A percentile compares a stretch with the other conserved stretches of the same genome.
Conservation (phyloP, 768 basidiomycete genomes). For the Serendipita sp. region DNA sequence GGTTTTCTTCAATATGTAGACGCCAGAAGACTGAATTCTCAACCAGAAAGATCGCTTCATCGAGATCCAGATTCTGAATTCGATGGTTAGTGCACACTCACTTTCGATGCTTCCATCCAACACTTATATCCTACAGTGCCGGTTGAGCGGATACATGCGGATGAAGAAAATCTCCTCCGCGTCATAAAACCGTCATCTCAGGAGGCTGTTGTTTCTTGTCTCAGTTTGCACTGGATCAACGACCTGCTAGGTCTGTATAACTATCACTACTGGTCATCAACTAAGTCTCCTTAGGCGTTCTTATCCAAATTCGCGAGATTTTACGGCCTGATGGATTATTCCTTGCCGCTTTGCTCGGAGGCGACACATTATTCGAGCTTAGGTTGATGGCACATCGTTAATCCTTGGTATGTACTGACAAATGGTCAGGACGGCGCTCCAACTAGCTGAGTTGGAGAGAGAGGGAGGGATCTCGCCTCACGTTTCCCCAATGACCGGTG, state of each 20-base stretch:
- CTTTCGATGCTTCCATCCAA: slow-evolving; percentile 1
- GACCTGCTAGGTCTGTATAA: slow-evolving; percentile 67
- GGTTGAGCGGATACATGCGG: slow-evolving; percentile 59
- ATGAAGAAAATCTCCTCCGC: slow-evolving; percentile 68
- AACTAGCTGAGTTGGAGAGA: slow-evolving; percentile 84
- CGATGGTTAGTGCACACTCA: slow-evolving; percentile 38
- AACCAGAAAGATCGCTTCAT: slow-evolving; percentile 49
- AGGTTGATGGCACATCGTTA: slow-evolving; percentile 29
- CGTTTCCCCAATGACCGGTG: slow-evolving; percentile 95
- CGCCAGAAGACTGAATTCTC: background rate
- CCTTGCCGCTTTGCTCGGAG: slow-evolving; percentile 86
- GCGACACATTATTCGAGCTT: slow-evolving; percentile 90
- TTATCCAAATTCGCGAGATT: slow-evolving; percentile 75
- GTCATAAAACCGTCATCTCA: slow-evolving; percentile 56
- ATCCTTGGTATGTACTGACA: slow-evolving; percentile 2
- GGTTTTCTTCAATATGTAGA: slow-evolving; percentile 11
- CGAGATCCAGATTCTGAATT: slow-evolving; percentile 69
- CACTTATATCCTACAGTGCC: slow-evolving; percentile 36
- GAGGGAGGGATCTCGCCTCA: slow-evolving; percentile 96
- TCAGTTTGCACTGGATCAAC: slow-evolving; percentile 93
- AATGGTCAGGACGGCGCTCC: slow-evolving; percentile 60
- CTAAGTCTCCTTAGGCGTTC: slow-evolving; percentile 36
- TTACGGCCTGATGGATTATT: slow-evolving; percentile 87
- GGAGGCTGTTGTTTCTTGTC: slow-evolving; percentile 83
- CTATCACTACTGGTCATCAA: background rate